Conservation (phyloP, 371 early-diverging fungal genomes). For the Rhizopus arrhizus region DNA sequence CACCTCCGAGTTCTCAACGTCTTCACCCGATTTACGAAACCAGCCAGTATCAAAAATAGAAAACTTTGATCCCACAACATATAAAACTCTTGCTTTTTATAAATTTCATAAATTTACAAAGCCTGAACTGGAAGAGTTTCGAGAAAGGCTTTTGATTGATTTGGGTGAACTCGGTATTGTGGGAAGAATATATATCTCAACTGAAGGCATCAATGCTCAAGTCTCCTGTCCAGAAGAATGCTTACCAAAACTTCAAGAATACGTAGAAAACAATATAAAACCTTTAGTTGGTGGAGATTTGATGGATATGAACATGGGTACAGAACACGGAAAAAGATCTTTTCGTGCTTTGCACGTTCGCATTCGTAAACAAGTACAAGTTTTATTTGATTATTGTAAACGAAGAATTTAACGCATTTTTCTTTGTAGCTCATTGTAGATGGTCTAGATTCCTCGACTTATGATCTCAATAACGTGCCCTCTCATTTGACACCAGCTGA, state of each 20-base stretch:
- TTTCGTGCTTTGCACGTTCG: conserved; percentile 78
- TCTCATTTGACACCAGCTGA: conserved; percentile 69
- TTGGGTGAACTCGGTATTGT: conserved; percentile 60
- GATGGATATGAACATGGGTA: conserved; percentile 70
- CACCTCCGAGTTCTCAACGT: conserved; percentile 17
- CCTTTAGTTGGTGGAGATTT: conserved; percentile 43
- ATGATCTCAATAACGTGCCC: conserved; percentile 65
- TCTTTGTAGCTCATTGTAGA: conserved; percentile 62
- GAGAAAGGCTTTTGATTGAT: conserved; percentile 53
- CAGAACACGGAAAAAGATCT: conserved; percentile 62
- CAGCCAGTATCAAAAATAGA: conserved; percentile 25
- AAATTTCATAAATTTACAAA: conserved; percentile 58
- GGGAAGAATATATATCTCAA: conserved; percentile 78
- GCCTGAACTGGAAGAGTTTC: conserved; percentile 42
- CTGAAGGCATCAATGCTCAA: conserved; percentile 84
- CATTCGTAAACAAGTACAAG: conserved; percentile 62
- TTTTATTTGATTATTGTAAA: not conserved
- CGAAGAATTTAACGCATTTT: not conserved
- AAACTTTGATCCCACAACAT: conserved; percentile 44
- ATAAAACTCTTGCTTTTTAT: conserved; percentile 74
- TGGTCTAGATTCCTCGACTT: conserved; percentile 56
- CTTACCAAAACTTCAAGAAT: conserved; percentile 46
- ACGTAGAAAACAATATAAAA: conserved; percentile 28
- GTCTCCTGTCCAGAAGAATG: conserved; percentile 68
- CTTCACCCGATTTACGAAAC: conserved; percentile 8